Evolutionary conservation across 495 filamentous ascomycete species (phyloP).

Genomic region (Penicillium diatomitis): DNA sequence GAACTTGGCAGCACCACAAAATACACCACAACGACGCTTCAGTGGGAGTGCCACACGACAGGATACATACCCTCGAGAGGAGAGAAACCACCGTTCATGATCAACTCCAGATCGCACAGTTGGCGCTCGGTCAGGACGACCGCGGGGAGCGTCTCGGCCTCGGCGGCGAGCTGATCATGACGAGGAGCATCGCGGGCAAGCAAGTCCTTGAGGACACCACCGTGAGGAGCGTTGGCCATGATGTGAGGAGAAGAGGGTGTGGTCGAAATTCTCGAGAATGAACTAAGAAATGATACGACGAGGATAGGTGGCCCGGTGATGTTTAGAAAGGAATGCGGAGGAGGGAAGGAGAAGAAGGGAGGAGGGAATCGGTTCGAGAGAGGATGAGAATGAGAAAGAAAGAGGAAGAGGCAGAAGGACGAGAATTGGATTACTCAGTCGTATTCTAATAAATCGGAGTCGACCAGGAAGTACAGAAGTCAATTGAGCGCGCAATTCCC

Average conservation of each 20-base stretch:
- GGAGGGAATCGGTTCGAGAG: no score
- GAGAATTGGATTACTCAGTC: background rate
- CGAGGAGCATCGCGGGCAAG: constrained; percentile 79
- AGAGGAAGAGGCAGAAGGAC: constrained; percentile 3
- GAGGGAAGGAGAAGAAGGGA: constrained; percentile 2
- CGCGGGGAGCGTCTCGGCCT: constrained; percentile 81
- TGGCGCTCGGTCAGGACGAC: constrained; percentile 84
- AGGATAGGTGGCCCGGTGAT: background rate
- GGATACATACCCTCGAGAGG: constrained; percentile 77
- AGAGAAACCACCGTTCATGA: constrained; percentile 94
- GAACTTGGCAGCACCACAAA: no score
- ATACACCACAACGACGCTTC: no score
- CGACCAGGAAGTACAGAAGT: no score
- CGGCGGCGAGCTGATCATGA: constrained; percentile 62
- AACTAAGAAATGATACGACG: background rate
- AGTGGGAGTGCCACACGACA: no score
- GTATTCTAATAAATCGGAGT: no score
- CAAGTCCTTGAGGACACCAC: constrained; percentile 94
- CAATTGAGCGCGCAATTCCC: no score
- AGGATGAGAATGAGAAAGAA: constrained; percentile 4
- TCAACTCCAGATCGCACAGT: constrained; percentile 92
- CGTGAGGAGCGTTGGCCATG: constrained; percentile 83
- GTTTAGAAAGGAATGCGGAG: background rate
- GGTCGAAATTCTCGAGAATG: constrained; percentile 3
- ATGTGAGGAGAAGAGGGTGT: constrained; percentile 9